Evolutionary conservation across 2,329 filamentous ascomycete species (phyloP).

Genomic region (Fusarium equiseti): DNA sequence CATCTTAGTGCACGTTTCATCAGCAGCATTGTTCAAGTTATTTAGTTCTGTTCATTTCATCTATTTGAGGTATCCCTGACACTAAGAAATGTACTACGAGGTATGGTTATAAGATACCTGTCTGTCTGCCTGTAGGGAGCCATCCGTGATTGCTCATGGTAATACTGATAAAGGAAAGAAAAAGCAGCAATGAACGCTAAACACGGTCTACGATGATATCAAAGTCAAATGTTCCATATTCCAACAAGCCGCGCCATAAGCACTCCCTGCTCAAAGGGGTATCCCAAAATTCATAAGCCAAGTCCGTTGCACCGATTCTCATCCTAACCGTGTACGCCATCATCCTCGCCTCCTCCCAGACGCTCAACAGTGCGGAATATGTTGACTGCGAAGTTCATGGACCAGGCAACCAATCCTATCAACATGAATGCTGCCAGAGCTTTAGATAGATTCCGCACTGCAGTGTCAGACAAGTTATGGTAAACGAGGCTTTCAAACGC

Average conservation of each 20-base stretch:
- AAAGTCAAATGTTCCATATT: constrained; percentile 20
- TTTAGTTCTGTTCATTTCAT: not conserved
- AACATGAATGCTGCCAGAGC: constrained; percentile 83
- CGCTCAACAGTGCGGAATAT: constrained; percentile 77
- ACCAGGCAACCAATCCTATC: constrained; percentile 88
- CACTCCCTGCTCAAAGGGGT: constrained; percentile 39
- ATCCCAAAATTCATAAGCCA: constrained; percentile 30
- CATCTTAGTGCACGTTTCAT: not conserved
- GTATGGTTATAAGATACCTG: not conserved
- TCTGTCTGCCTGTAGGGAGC: not conserved
- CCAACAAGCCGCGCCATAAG: constrained; percentile 21
- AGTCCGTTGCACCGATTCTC: constrained; percentile 9
- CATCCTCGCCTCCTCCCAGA: constrained; percentile 67
- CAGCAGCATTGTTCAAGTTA: not conserved
- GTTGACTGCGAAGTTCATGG: constrained; percentile 89
- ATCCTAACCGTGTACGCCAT: constrained; percentile 40
- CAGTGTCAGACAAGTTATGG: constrained; percentile 54
- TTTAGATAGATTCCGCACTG: constrained; percentile 68
- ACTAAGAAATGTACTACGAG: constrained; percentile 19
- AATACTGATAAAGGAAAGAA: constrained; percentile 7
- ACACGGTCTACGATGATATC: constrained; percentile 28
- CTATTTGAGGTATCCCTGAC: not conserved
- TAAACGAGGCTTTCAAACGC: constrained; percentile 87
- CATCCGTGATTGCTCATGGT: not conserved
- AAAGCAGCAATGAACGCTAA: constrained; percentile 34